Percentiles rank a stretch among this genome's conserved stretches.
These are phyloP conservation scores for Skeletonema costatum DNA, from an alignment of 108 stramenopile species.

Conservation along the genomic window DNA sequence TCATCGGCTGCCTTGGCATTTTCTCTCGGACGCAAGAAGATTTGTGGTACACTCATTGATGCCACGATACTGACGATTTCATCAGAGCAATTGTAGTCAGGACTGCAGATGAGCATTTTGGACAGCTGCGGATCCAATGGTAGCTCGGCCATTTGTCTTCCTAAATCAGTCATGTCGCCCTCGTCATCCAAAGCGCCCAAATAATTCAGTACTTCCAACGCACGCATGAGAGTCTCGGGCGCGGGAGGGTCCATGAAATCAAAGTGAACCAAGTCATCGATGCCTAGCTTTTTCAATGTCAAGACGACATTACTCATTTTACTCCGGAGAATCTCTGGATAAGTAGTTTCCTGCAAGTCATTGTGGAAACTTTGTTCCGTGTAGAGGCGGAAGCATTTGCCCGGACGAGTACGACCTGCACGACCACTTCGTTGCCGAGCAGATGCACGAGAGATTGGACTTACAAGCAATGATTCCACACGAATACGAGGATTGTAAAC, in stretches of 20 bases:
- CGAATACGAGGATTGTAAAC: conserved; percentile 99
- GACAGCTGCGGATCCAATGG: conserved; percentile 93
- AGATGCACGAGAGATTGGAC: conserved; percentile 96
- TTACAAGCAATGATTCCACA: conserved; percentile 97
- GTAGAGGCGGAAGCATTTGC: conserved; percentile 99
- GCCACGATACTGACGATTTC: conserved; percentile 98
- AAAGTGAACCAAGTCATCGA: conserved; percentile 99
- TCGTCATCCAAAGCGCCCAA: conserved; percentile 98
- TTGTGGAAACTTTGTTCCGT: conserved; percentile 96
- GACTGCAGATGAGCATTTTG: conserved; percentile 92
- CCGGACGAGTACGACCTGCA: conserved; percentile 98
- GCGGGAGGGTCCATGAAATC: conserved; percentile 99
- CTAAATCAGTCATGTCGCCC: conserved; percentile 94
- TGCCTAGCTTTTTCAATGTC: conserved; percentile 96
- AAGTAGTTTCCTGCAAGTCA: conserved; percentile 98
- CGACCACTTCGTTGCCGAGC: conserved; percentile 95
- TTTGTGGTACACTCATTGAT: conserved; percentile 93
- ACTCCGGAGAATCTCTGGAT: conserved; percentile 97
- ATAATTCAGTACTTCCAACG: conserved; percentile 97
- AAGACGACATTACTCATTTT: conserved; percentile 95
- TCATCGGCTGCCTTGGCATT: conserved; percentile 95
- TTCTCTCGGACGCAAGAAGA: conserved; percentile 97
- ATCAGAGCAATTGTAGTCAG: conserved; percentile 95
- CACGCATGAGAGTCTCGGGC: conserved; percentile 98
- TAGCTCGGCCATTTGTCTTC: conserved; percentile 97